phyloP scores from a whole-genome alignment of 2,329 filamentous ascomycete species.

The Ophiocordyceps camponoti-leonardi region DNA sequence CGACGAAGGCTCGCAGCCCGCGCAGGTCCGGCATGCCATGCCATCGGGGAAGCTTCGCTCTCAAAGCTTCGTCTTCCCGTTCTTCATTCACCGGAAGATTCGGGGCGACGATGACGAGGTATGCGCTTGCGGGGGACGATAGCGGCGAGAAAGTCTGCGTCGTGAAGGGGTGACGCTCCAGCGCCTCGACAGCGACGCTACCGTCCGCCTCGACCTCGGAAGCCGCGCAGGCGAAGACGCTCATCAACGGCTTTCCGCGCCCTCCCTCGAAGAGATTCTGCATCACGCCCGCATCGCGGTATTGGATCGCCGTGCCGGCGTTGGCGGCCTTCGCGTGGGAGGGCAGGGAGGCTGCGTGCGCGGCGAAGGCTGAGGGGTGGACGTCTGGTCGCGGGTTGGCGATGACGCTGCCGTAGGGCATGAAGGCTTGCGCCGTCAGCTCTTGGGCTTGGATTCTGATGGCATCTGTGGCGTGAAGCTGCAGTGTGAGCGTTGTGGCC shows the following conservation, averaged over 20 bases:
- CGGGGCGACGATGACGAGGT: constrained; percentile 81
- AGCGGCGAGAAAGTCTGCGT: constrained; percentile 86
- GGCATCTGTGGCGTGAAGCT: neutral
- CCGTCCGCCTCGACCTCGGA: constrained; percentile 5
- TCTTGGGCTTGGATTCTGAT: constrained; percentile 36
- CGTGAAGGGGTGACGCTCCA: constrained; percentile 88
- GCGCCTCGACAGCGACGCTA: constrained; percentile 34
- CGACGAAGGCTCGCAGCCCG: constrained; percentile 60
- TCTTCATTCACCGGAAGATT: constrained; percentile 31
- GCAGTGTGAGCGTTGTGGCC: neutral
- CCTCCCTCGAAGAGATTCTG: constrained; percentile 53
- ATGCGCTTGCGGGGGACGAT: constrained; percentile 32
- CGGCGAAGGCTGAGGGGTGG: constrained; percentile 28
- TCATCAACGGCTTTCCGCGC: constrained; percentile 45
- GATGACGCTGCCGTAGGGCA: constrained; percentile 69
- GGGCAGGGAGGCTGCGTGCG: constrained; percentile 18
- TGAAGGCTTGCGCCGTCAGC: constrained; percentile 54
- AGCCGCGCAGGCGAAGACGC: constrained; percentile 66
- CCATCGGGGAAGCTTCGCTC: constrained; percentile 8
- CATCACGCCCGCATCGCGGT: constrained; percentile 60
- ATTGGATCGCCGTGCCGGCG: constrained; percentile 80
- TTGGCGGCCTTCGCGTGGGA: constrained; percentile 47
- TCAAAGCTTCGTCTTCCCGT: neutral
- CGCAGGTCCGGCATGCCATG: constrained; percentile 56
- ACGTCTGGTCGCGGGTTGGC: constrained; percentile 48